Base-by-base conservation (phyloP, 495 filamentous ascomycete genomes). In the Endocarpon pusillum region DNA sequence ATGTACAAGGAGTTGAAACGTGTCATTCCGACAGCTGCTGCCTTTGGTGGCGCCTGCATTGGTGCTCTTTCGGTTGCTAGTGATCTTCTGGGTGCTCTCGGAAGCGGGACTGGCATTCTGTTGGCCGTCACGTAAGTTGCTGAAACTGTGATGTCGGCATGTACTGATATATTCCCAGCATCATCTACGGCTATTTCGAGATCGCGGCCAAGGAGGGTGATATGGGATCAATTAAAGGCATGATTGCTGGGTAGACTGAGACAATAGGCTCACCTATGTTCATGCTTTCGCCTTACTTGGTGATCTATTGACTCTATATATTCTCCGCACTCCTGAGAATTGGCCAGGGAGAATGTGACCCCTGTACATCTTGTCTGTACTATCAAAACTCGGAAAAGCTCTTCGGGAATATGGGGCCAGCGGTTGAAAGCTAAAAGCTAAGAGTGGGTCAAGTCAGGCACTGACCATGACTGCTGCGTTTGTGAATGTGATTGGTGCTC, bases 1-100 rank as follows among this genome's bases (percentile, higher is more conserved):
- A 96, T 96, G 91, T 99, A 99, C 73, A 92, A 89, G 72, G 91
- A 99, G 55, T 69, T 99, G 36, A 99, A 99, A 78, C 75, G 91
- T 45, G 84, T 99, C 45, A 99, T 99, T 40, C 91, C 91, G 38
- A 94, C 87, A 28, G 91, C 91, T 35, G 91, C 91, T 42, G 89
- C 91, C 39, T 99, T 99, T 47, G 91, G 91, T 60, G 91, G 91
- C 64, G 91, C 91, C 40, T 94, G 86, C 68, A 99, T 99, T 69
- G 91, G 91, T 59, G 91, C 80, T 46, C 71, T 99, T 22, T 94
- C 85, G 21, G 85, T 99, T 51, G 75, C 78, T 44, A 91, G 81
- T 47, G 91, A 99, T 63, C 76, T 99, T 33, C 70, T 94, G 55
- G 91, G 91, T 49, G 91, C 91, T 48, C 72, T 99, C 35, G 91